These are phyloP conservation scores for Amaranthus hypochondriacus DNA, from an alignment of 148 eudicot genomes.

Conservation along the genomic window DNA sequence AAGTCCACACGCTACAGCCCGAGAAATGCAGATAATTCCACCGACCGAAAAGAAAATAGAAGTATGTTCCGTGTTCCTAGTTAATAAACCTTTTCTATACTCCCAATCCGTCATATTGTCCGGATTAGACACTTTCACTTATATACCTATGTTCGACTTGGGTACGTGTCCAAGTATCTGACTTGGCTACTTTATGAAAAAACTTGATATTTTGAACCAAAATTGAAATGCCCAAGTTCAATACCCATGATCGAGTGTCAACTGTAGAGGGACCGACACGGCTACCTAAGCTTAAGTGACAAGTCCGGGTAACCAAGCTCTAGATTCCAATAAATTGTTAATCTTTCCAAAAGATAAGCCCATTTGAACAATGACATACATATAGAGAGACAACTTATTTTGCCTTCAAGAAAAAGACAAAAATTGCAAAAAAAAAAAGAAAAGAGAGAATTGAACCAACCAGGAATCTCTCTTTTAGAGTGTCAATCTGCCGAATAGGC, in stretches of 20 bases:
- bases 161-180: too few species aligned
- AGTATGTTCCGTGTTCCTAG: background rate
- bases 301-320: too few species aligned
- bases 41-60: background rate
- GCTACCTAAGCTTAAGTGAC: background rate
- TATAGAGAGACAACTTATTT: background rate
- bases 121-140: too few species aligned
- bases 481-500: constrained; percentile 60
- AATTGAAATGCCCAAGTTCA: background rate
- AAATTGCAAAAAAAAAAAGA: background rate
- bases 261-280: too few species aligned
- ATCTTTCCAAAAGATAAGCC: too few species aligned
- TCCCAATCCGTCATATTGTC: too few species aligned
- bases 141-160: too few species aligned
- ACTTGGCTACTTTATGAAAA: background rate
- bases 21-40: background rate
- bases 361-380: too few species aligned
- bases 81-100: background rate
- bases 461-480: constrained; percentile 34
- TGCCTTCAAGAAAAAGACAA: background rate
- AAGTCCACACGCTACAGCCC: background rate
- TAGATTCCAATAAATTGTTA: too few species aligned
- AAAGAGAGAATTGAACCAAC: constrained; percentile 30
- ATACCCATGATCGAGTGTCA: too few species aligned
- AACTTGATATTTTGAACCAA: background rate